Conservation (phyloP, 2,329 filamentous ascomycete genomes). For the Calonectria naviculata region DNA sequence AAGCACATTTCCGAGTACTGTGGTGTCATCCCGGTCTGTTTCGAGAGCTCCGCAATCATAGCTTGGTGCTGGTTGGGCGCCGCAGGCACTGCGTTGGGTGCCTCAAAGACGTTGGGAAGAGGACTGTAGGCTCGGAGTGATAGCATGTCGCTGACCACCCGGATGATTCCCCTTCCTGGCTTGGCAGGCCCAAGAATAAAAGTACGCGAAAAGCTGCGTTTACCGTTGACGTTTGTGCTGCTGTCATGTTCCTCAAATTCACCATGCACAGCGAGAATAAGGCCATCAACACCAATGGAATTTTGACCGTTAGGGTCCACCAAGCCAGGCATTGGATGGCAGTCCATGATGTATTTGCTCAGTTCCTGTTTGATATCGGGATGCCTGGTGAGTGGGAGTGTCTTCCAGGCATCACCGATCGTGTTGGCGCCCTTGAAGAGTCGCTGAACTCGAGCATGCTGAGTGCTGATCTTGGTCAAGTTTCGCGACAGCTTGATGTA, state of each 20-base stretch:
- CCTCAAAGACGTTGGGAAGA: conserved; percentile 56
- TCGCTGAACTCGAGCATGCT: conserved; percentile 71
- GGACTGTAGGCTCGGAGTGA: conserved; percentile 74
- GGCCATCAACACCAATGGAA: conserved; percentile 76
- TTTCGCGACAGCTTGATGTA: conserved; percentile 87
- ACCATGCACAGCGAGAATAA: conserved; percentile 83
- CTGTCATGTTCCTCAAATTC: conserved; percentile 82
- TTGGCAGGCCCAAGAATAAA: conserved; percentile 83
- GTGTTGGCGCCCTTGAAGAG: conserved; percentile 71
- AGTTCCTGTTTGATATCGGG: conserved; percentile 75
- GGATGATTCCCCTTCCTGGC: conserved; percentile 71
- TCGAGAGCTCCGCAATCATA: conserved; percentile 79
- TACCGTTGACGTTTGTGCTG: conserved; percentile 65
- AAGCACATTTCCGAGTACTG: conserved; percentile 86
- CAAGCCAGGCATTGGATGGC: conserved; percentile 77
- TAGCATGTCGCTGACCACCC: conserved; percentile 84
- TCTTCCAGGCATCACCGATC: conserved; percentile 76
- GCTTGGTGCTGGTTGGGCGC: conserved; percentile 68
- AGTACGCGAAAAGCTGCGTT: conserved; percentile 84
- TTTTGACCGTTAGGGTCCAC: conserved; percentile 75
- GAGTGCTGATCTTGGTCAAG: conserved; percentile 74
- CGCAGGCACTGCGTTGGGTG: conserved; percentile 38
- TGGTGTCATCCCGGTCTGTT: conserved; percentile 82
- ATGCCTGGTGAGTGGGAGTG: conserved; percentile 79
- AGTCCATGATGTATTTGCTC: conserved; percentile 85